Conservation (phyloP, 2,329 filamentous ascomycete genomes). For the Colletotrichum chlorophyti region DNA sequence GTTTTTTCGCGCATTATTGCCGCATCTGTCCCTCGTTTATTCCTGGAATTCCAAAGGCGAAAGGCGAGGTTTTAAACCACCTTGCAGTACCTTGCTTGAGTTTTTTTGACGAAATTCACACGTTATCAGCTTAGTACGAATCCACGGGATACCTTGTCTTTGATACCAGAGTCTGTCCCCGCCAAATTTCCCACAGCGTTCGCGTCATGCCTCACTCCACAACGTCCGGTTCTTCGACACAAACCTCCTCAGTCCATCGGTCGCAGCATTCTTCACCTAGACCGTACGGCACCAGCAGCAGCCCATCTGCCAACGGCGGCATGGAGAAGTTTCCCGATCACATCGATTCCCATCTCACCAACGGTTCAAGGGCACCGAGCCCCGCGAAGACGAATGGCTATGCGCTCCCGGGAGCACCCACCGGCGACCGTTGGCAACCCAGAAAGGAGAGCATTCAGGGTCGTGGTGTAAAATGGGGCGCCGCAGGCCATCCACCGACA, state of each 20-base stretch:
- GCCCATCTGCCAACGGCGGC: constrained; percentile 27
- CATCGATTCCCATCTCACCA: constrained; percentile 46
- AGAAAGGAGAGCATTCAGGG: constrained; percentile 62
- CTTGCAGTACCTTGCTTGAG: too few species aligned
- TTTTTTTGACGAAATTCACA: too few species aligned
- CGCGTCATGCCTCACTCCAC: constrained; percentile 49
- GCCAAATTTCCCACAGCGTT: constrained; percentile 19
- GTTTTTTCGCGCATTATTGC: constrained; percentile 23
- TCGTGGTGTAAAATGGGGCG: constrained; percentile 38
- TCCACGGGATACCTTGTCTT: constrained; percentile 3
- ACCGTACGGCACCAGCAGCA: constrained; percentile 27
- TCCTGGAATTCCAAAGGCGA: not conserved
- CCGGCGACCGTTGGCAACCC: constrained; percentile 66
- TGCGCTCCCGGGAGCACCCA: constrained; percentile 31
- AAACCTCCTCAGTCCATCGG: constrained; percentile 42
- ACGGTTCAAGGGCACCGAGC: constrained; percentile 29
- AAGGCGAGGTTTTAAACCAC: too few species aligned
- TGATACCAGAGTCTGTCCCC: constrained; percentile 20
- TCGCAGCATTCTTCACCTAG: constrained; percentile 35
- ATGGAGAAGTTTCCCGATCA: constrained; percentile 67
- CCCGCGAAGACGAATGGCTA: constrained; percentile 38
- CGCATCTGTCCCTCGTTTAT: constrained; percentile 26
- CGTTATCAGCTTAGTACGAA: constrained; percentile 9
- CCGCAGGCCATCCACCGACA: constrained; percentile 22
- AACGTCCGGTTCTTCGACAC: constrained; percentile 36